A percentile compares a stretch with the other conserved stretches of the same genome.
phyloP scores from a whole-genome alignment of 768 basidiomycete species.

The Panaeolus papilionaceus region DNA sequence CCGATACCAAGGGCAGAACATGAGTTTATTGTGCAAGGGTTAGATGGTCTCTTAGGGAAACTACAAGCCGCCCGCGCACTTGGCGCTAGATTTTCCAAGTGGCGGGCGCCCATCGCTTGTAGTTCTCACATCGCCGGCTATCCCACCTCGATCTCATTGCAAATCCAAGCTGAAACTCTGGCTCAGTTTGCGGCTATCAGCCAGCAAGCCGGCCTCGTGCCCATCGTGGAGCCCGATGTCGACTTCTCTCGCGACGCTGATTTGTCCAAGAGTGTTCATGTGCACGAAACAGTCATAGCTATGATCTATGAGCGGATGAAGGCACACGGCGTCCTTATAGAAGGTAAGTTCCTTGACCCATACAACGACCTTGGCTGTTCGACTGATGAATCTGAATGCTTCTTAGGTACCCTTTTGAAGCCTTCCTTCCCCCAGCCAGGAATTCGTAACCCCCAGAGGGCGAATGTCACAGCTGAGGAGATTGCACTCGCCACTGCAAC shows the following conservation, averaged over 20 bases:
- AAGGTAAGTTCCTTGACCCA: slow-evolving; percentile 41
- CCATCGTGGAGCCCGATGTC: slow-evolving; percentile 59
- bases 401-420: slow-evolving; percentile 53
- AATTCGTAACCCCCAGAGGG: slow-evolving; percentile 45
- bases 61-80: slow-evolving; percentile 49
- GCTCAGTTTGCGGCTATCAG: slow-evolving; percentile 56
- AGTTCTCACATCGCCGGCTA: slow-evolving; percentile 40
- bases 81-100: slow-evolving; percentile 58
- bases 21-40: slow-evolving; percentile 57
- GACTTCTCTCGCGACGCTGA: slow-evolving; percentile 56
- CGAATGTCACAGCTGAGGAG: slow-evolving; percentile 41
- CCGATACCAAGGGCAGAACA: slow-evolving; percentile 49
- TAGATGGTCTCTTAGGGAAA: slow-evolving; percentile 49
- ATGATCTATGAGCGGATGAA: slow-evolving; percentile 52
- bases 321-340: slow-evolving; percentile 52
- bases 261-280: slow-evolving; percentile 49
- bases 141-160: slow-evolving; percentile 47
- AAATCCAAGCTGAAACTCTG: slow-evolving; percentile 53
- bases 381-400: neutral
- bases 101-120: slow-evolving; percentile 56
- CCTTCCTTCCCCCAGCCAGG: slow-evolving; percentile 60
- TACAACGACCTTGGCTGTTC: neutral
- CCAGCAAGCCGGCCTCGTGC: slow-evolving; percentile 57
- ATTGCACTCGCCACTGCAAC: slow-evolving; percentile 54
- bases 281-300: slow-evolving; percentile 51